Evolutionary conservation across 1,284 basidiomycete species (phyloP), one percentile per base, ranked within the genome.

Genomic region (Microbotryum lychnidis-dioicae): DNA sequence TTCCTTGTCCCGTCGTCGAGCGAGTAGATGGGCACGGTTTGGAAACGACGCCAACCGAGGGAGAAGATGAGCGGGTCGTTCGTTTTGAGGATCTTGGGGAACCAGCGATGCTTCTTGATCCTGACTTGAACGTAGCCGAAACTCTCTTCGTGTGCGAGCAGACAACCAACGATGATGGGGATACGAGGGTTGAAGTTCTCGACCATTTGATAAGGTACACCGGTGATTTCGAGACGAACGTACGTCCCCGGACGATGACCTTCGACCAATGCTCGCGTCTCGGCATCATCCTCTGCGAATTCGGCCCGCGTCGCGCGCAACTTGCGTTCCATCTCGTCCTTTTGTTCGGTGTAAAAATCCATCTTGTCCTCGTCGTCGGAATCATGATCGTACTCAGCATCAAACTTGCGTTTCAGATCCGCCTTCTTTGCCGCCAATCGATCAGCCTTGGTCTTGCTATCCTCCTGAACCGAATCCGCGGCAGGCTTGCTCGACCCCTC

Each of bases 31-130:
- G 94, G 94, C 29, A 96, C 80, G 0, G 84, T 87, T 76, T 99
- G 94, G 80, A 98, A 99, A 23, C 94, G 82, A 56, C 96, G 80
- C 94, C 94, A 99, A 10, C 94, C 94, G 14, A 97, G 78, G 3
- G 91, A 94, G 76, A 98, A 84, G 70, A 98, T 89, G 65, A 98
- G 81, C 0, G 96, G 94, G 75, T 98, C 91, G 76, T 98, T 97
- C 54, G 89, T 97, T 80, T 99, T 99, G 70, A 98, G 83, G 7
- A 91, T 96, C 72, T 84, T 84, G 12, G 84, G 81, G 77, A 87
- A 91, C 96, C 96, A 98, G 58, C 94, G 82, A 75, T 99, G 94
- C 56, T 93, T 83, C 78, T 98, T 99, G 76, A 98, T 86, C 58
- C 96, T 84, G 50, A 93, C 92, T 75, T 97, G 94, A 21, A 97